phyloP scores from a whole-genome alignment of 1,139 yeast species.

The Meyerozyma guilliermondii region DNA sequence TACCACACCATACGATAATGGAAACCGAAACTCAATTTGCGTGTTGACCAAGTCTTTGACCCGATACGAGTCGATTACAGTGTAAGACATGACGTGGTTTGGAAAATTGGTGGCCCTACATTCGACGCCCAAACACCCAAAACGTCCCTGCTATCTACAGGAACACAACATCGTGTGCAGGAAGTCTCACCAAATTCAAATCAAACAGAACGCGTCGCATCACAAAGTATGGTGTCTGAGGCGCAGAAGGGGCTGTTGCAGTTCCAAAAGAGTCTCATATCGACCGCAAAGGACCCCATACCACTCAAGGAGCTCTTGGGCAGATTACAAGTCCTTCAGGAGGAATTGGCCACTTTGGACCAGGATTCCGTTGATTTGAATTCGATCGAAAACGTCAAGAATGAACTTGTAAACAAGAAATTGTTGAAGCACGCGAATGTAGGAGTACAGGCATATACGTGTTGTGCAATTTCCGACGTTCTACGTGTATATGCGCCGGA shows the following conservation, averaged over 20 bases:
- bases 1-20: conserved; percentile 20
- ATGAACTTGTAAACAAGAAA: conserved; percentile 54
- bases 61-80: conserved; percentile 22
- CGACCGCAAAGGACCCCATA: conserved; percentile 8
- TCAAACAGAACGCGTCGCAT: not conserved
- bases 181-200: not conserved
- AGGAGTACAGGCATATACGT: conserved; percentile 68
- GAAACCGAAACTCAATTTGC: conserved; percentile 22
- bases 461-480: conserved; percentile 75
- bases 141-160: too few species aligned
- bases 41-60: conserved; percentile 24
- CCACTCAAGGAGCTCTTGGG: conserved; percentile 12
- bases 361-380: conserved; percentile 8
- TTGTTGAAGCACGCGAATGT: conserved; percentile 55
- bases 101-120: not conserved
- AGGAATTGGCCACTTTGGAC: conserved; percentile 10
- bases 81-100: not conserved
- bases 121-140: not conserved
- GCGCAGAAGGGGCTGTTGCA: not conserved
- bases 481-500: conserved; percentile 82
- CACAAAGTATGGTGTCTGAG: not conserved
- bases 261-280: conserved; percentile 4
- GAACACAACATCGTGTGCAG: too few species aligned
- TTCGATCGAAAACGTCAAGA: conserved; percentile 25
- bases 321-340: conserved; percentile 10